Base-by-base conservation (phyloP, 352 stramenopile species). In the Aphanomyces stellatus region DNA sequence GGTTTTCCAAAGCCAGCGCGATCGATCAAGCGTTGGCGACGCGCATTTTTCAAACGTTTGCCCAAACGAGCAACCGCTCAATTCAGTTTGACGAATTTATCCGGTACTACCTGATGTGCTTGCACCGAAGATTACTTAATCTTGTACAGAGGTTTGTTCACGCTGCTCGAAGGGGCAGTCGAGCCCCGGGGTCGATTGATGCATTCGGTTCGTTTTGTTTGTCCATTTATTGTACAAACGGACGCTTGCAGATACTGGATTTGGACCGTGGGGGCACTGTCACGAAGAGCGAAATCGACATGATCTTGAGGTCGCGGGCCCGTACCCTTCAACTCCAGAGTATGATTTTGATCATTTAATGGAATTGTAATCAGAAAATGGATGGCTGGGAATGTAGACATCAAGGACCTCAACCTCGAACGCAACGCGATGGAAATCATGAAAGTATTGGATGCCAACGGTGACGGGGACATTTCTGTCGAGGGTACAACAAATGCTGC, bases 1-100 rank as follows among this genome's bases (percentile, higher is more conserved):
- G 55, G 13, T 51, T 63, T 27, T 27, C 55, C 2, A 27, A 31
- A 1, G 48, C 55, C 3, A 56, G 24, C 24, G 17, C 55, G 2
- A 27, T 63, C 17, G 55, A 63, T n/a, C 55, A 63, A 6, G 35
- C 55, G 4, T 31, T 63, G 2, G 55, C 55, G 13, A 28, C 27
- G n/a, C 55, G 55, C 2, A 5, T 63, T 4, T 63, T 63, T 63
- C 35, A 51, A 4, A 19, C 55, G 4, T 51, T 63, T 27, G 28
- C 31, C n/a, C n/a, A n/a, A 10, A 19, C 27, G 19, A 63, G 35
- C 24, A 34, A 34, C 4, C 22, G 48, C 55, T 4, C 33, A 7
- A n/a, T 63, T 6, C 13, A 63, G 10, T 63, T 63, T 63, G 55
- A 48, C n/a, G 55, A 63, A 48, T 63, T 63, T 51, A 63, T 63